Conservation (phyloP, 768 basidiomycete species). For the Boletus coccyginus region DNA sequence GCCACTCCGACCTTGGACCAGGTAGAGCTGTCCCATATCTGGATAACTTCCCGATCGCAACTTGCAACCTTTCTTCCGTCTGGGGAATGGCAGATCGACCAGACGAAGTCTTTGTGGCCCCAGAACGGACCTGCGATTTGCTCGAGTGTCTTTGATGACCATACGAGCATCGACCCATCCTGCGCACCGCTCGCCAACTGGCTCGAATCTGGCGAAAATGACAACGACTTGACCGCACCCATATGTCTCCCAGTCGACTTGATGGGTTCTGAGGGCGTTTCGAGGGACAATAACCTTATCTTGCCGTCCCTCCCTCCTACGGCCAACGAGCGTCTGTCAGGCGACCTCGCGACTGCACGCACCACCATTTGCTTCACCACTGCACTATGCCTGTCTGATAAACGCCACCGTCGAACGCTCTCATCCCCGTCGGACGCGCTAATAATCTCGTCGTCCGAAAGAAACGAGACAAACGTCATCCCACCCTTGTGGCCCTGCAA, state of each 20-base stretch:
- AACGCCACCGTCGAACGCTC: slow-evolving; percentile 17
- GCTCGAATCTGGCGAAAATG: slow-evolving; percentile 19
- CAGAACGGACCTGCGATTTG: slow-evolving; percentile 4
- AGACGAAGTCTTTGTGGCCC: slow-evolving; percentile 12
- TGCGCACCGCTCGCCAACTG: slow-evolving; percentile 15
- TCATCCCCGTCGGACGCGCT: slow-evolving; percentile 19
- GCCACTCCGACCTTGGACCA: background rate
- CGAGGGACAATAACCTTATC: slow-evolving; percentile 8
- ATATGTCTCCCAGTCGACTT: slow-evolving; percentile 5
- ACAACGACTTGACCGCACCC: slow-evolving; percentile 9
- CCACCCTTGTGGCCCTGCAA: slow-evolving; percentile 13
- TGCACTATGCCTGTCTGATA: background rate
- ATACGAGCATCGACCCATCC: slow-evolving; percentile 17
- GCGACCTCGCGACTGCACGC: slow-evolving; percentile 6
- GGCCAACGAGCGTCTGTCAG: slow-evolving; percentile 13
- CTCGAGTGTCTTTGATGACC: slow-evolving; percentile 11
- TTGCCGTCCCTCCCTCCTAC: slow-evolving; percentile 16
- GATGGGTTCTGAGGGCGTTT: background rate
- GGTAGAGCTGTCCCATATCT: slow-evolving; percentile 13
- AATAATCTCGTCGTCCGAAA: slow-evolving; percentile 13
- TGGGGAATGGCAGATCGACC: slow-evolving; percentile 19
- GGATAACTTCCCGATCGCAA: slow-evolving; percentile 17
- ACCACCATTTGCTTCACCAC: slow-evolving; percentile 4
- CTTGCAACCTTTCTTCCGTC: slow-evolving; percentile 18
- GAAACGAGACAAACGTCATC: slow-evolving; percentile 16